phyloP scores from a whole-genome alignment of 495 filamentous ascomycete genomes.

The Hypoxylon fragiforme region DNA sequence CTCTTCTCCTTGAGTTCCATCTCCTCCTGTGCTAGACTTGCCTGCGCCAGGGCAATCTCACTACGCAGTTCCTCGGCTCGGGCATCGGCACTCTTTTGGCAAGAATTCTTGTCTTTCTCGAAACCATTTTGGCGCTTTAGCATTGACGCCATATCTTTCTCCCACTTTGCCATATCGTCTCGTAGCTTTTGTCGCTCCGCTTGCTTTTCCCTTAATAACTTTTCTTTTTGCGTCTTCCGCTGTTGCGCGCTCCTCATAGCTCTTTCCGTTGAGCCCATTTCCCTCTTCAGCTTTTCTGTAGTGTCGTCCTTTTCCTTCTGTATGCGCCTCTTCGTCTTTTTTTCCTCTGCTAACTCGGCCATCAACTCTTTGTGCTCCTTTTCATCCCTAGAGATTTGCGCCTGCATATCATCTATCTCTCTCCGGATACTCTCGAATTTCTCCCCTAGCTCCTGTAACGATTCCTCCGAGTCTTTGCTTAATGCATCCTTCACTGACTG shows the following conservation, averaged over 20 bases:
- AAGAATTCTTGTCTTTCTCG: slow-evolving; percentile 44
- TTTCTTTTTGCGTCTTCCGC: slow-evolving; percentile 78
- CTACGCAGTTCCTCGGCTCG: slow-evolving; percentile 37
- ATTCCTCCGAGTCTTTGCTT: slow-evolving; percentile 47
- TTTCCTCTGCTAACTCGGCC: slow-evolving; percentile 70
- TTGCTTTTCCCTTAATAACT: slow-evolving; percentile 72
- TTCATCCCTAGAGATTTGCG: slow-evolving; percentile 63
- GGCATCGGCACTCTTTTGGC: slow-evolving; percentile 37
- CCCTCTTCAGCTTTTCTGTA: slow-evolving; percentile 77
- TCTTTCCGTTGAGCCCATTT: slow-evolving; percentile 78
- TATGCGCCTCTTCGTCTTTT: slow-evolving; percentile 72
- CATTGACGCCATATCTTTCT: slow-evolving; percentile 54
- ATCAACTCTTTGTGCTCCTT: slow-evolving; percentile 68
- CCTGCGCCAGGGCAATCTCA: slow-evolving; percentile 37
- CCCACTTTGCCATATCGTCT: slow-evolving; percentile 60
- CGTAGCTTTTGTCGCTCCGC: slow-evolving; percentile 61
- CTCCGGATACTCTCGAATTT: slow-evolving; percentile 70
- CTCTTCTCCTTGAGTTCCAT: slow-evolving; percentile 52
- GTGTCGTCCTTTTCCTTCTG: slow-evolving; percentile 85
- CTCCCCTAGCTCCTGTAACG: slow-evolving; percentile 63
- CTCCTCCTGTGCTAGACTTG: slow-evolving; percentile 40
- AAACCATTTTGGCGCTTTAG: slow-evolving; percentile 47
- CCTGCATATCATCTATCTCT: slow-evolving; percentile 65
- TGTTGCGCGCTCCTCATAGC: slow-evolving; percentile 82
- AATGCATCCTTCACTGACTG: slow-evolving; percentile 52